A percentile compares a stretch with the other conserved stretches of the same genome.
Evolutionary conservation across 2,329 filamentous ascomycete genomes (phyloP).

Genomic region (Claviceps sp.): DNA sequence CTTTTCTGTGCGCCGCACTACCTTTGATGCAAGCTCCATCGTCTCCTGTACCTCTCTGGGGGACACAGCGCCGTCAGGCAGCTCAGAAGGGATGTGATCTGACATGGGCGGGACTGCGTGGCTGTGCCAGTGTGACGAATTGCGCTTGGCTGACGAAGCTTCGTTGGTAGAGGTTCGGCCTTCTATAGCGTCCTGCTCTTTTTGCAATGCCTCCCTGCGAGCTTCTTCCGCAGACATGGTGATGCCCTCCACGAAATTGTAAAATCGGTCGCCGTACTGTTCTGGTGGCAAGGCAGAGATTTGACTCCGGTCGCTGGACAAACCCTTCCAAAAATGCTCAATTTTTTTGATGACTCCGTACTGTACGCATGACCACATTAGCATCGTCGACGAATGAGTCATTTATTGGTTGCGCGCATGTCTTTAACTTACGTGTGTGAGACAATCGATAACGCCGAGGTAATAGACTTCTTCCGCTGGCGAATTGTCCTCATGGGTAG

Average conservation of each 20-base stretch:
- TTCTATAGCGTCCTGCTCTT: slow-evolving; percentile 45
- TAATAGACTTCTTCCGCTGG: slow-evolving; percentile 93
- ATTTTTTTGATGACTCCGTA: slow-evolving; percentile 91
- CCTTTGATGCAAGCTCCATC: slow-evolving; percentile 25
- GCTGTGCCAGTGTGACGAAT: slow-evolving; percentile 20
- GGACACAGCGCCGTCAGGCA: slow-evolving; percentile 14
- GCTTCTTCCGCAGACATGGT: slow-evolving; percentile 85
- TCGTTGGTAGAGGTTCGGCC: slow-evolving; percentile 16
- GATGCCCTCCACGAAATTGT: slow-evolving; percentile 79
- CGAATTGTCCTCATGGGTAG: slow-evolving; percentile 78
- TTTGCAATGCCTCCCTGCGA: slow-evolving; percentile 45
- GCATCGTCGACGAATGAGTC: neutral
- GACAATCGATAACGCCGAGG: slow-evolving; percentile 92
- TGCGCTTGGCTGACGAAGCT: slow-evolving; percentile 24
- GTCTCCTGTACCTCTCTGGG: slow-evolving; percentile 27
- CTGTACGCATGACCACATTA: slow-evolving; percentile 29
- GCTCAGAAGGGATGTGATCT: slow-evolving; percentile 30
- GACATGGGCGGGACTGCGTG: slow-evolving; percentile 29
- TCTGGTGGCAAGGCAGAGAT: slow-evolving; percentile 88
- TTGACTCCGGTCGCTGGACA: slow-evolving; percentile 68
- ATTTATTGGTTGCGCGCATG: neutral
- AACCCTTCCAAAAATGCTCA: slow-evolving; percentile 93
- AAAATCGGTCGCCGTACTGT: slow-evolving; percentile 84
- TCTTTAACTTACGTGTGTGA: slow-evolving; percentile 71
- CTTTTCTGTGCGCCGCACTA: slow-evolving; percentile 22